Conservation (phyloP, 495 filamentous ascomycete species). For the Penicillium daleae region DNA sequence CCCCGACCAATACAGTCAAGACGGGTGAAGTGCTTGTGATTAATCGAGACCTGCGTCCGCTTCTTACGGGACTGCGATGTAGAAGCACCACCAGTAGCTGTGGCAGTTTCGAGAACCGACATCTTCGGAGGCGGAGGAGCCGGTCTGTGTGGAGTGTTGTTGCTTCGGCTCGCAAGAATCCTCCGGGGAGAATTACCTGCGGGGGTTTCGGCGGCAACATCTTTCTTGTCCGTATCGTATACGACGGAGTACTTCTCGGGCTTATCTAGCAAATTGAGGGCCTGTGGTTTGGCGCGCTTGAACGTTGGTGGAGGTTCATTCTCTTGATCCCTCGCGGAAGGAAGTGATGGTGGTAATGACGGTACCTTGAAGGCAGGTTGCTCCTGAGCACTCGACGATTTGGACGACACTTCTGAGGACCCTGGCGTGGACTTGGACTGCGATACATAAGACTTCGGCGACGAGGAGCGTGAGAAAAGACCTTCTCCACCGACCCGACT, state of each 20-base stretch:
- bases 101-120: slow-evolving; percentile 90
- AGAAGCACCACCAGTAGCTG: slow-evolving; percentile 78
- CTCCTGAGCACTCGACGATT: slow-evolving; percentile 39
- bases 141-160: slow-evolving; percentile 82
- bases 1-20: slow-evolving; percentile 90
- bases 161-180: slow-evolving; percentile 70
- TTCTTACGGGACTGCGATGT: slow-evolving; percentile 73
- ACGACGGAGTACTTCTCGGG: slow-evolving; percentile 58
- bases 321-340: slow-evolving; percentile 72
- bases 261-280: slow-evolving; percentile 60
- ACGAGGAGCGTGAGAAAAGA: slow-evolving; percentile 44
- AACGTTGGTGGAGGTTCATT: slow-evolving; percentile 80
- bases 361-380: slow-evolving; percentile 71
- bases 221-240: slow-evolving; percentile 53
- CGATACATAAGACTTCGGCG: slow-evolving; percentile 45
- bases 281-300: slow-evolving; percentile 66
- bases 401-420: slow-evolving; percentile 45
- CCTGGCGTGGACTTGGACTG: slow-evolving; percentile 48
- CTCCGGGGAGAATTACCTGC: slow-evolving; percentile 64
- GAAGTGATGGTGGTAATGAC: slow-evolving; percentile 57
- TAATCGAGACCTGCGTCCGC: slow-evolving; percentile 79
- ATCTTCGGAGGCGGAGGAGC: slow-evolving; percentile 91
- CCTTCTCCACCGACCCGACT: slow-evolving; percentile 31
- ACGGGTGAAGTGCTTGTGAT: slow-evolving; percentile 86
- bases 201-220: slow-evolving; percentile 42